phyloP scores from a whole-genome alignment of 306 rosid species.

The Vigna trinervia region DNA sequence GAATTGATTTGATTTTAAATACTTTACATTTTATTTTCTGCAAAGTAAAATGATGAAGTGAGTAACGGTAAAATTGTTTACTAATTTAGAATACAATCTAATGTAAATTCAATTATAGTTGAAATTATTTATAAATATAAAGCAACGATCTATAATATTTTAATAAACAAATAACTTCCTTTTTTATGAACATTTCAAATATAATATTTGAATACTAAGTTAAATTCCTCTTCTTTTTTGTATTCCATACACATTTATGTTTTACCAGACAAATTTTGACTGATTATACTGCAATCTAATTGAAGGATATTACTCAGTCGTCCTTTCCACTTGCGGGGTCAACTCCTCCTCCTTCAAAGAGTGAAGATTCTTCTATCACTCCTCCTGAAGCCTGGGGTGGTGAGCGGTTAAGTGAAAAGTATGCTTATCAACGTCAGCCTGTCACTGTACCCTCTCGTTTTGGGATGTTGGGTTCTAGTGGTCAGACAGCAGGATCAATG shows the following conservation, averaged over 20 bases:
- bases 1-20: slow-evolving; percentile 11
- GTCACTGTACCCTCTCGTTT: slow-evolving; percentile 74
- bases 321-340: slow-evolving; percentile 70
- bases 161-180: neutral
- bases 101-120: neutral
- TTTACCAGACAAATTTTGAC: slow-evolving; percentile 21
- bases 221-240: neutral
- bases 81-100: slow-evolving; percentile 18
- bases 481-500: slow-evolving; percentile 74
- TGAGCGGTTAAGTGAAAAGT: slow-evolving; percentile 84
- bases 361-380: slow-evolving; percentile 85
- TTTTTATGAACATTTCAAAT: neutral
- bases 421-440: slow-evolving; percentile 62
- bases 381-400: slow-evolving; percentile 99
- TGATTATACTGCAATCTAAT: slow-evolving; percentile 38
- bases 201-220: slow-evolving; percentile 1
- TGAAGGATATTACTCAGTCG: slow-evolving; percentile 79
- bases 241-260: neutral
- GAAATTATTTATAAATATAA: neutral
- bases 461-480: slow-evolving; percentile 62
- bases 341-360: slow-evolving; percentile 74
- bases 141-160: neutral
- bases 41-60: neutral
- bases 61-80: neutral
- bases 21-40: neutral